A percentile compares a stretch with the other conserved stretches of the same genome.
These are phyloP conservation scores for Gracilariopsis chorda DNA, from an alignment of 23 red algal genomes.

Conservation along the genomic window DNA sequence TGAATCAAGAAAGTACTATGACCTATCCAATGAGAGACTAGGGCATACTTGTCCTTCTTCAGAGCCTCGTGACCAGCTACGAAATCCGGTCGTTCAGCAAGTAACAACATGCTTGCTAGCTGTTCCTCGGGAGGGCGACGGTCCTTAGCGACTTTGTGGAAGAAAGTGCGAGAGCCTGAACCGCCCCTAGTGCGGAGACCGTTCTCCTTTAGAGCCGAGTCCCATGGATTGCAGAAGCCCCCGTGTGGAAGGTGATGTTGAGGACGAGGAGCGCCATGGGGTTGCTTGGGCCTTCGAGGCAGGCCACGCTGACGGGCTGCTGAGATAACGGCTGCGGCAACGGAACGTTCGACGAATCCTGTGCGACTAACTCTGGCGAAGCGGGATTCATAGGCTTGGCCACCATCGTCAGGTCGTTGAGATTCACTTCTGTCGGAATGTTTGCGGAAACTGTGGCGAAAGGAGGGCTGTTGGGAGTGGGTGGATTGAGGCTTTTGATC, in stretches of 20 bases:
- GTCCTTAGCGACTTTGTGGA: slow-evolving; percentile 68
- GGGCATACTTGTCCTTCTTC: slow-evolving; percentile 31
- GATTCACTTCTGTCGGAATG: not conserved
- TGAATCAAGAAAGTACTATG: slow-evolving; percentile 53
- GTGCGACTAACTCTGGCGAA: slow-evolving; percentile 35
- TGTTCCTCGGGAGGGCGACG: slow-evolving; percentile 60
- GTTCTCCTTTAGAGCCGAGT: slow-evolving; percentile 37
- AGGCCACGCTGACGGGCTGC: slow-evolving; percentile 30
- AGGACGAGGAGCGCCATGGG: not conserved
- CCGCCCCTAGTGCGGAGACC: slow-evolving; percentile 1
- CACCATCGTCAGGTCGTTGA: not conserved
- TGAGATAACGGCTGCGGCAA: slow-evolving; percentile 46
- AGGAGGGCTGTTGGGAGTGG: not conserved
- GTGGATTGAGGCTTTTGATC: not conserved
- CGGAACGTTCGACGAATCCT: slow-evolving; percentile 38
- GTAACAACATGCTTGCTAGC: slow-evolving; percentile 43
- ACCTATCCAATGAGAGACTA: slow-evolving; percentile 52
- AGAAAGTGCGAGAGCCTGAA: slow-evolving; percentile 43
- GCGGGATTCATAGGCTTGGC: not conserved
- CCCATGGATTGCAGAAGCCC: slow-evolving; percentile 55
- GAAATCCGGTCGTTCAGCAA: slow-evolving; percentile 45
- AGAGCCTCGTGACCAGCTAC: not conserved
- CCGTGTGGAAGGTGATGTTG: slow-evolving; percentile 44
- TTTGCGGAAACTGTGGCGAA: slow-evolving; percentile 4
- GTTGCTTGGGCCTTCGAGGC: not conserved